Evolutionary conservation across 176 grass and related monocot species (phyloP), one percentile per base, ranked within the genome.

Genomic region (Typha latifolia): DNA sequence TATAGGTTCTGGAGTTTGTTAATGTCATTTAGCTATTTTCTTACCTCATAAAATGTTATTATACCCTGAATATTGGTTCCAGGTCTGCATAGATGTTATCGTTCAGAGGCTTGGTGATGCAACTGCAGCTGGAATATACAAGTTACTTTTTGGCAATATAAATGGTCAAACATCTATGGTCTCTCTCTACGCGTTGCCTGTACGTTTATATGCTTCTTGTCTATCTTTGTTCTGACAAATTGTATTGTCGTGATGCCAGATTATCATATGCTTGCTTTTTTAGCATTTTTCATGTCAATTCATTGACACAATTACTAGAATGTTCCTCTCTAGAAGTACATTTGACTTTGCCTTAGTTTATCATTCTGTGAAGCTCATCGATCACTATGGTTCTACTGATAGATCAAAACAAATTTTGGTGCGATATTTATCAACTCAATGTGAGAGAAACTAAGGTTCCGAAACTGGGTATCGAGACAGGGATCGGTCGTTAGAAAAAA

Each of bases 41-140:
- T 16, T 20, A 8, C 55, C 16, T 48, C 23, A 68, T 67, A 12
- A 77, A 43, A 20, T 66, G 13, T 26, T 14, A 26, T 62, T 21
- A 16, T 19, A 66, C 12, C 32, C 27, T 12, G 31, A 48, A 51
- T 52, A 49, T 64, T 76, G 24, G 14, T 29, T 66, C 20, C 81
- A 97, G 93, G 81, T 97, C 14, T 97, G 89, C 72, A 97, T 97
- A 86, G 93, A 97, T 84, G 80, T 96, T 66, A 86, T 91, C 62
- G 85, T 96, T 48, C 93, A 96, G 79, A 89, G 88, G 57, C 83
- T 96, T 67, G 93, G 93, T 61, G 88, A 96, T 84, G 93, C 88
- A 16, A 86, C 88, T 62, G 93, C 93, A 47, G 93, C 93, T 56
- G 82, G 80, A 74, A 77, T 96, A 68, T 96, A 89, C 59, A 89